phyloP scores from a whole-genome alignment of 2,329 filamentous ascomycete species.

The Xylariaceae sp. region DNA sequence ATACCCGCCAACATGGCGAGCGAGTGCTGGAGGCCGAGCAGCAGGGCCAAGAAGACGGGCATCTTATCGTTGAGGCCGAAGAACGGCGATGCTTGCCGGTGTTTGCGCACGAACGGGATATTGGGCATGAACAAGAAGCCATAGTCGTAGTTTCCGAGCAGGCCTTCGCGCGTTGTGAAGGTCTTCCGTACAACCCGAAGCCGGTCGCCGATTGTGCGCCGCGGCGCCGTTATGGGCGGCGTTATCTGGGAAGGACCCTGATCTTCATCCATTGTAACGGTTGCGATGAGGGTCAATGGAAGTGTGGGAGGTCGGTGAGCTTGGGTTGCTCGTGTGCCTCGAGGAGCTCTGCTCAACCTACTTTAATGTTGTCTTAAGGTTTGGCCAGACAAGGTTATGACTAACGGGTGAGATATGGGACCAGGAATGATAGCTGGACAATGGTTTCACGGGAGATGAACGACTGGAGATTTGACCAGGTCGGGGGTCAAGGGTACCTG shows the following conservation, averaged over 20 bases:
- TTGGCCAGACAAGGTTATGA: no score
- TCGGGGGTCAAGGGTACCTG: no score
- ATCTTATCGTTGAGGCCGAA: constrained; percentile 79
- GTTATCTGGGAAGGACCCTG: constrained; percentile 49
- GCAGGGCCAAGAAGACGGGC: constrained; percentile 67
- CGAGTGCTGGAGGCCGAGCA: constrained; percentile 76
- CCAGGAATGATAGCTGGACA: no score
- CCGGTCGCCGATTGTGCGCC: constrained; percentile 30
- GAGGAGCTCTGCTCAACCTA: no score
- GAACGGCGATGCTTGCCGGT: constrained; percentile 62
- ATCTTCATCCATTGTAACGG: constrained; percentile 50
- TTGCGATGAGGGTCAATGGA: no score
- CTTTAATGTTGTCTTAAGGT: no score
- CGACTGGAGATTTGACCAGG: no score
- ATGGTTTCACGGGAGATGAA: no score
- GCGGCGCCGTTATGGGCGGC: constrained; percentile 33
- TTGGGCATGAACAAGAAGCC: constrained; percentile 79
- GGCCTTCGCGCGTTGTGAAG: constrained; percentile 61
- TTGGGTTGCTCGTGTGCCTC: no score
- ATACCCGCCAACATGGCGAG: constrained; percentile 72
- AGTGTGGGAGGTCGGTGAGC: no score
- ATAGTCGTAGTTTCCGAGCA: constrained; percentile 88
- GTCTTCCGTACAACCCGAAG: constrained; percentile 34
- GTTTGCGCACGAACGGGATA: constrained; percentile 73
- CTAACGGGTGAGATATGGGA: no score